Evolutionary conservation across 1,139 yeast species (phyloP).

Genomic region (Geotrichum cucujoidarum): DNA sequence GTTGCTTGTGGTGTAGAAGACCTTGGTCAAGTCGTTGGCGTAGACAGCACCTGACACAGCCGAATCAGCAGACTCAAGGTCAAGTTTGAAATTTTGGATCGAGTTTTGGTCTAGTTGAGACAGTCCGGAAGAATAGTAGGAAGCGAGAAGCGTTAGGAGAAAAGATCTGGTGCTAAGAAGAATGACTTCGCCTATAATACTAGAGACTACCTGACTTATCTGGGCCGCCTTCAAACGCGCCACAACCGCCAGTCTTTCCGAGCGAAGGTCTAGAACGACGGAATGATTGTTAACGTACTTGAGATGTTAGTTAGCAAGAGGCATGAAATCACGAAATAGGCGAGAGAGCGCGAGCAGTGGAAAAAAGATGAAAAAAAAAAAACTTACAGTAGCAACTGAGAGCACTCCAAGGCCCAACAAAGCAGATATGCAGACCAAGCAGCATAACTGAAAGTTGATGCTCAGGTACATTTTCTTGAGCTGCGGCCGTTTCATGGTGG

Average conservation of each 20-base stretch:
- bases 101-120: constrained; percentile 19
- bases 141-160: constrained; percentile 30
- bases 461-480: constrained; percentile 12
- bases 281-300: constrained; percentile 55
- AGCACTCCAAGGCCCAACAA: constrained; percentile 63
- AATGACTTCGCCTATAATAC: constrained; percentile 55
- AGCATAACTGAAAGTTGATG: constrained; percentile 15
- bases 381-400: constrained; percentile 59
- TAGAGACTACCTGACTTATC: constrained; percentile 60
- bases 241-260: constrained; percentile 68
- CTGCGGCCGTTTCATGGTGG: background rate
- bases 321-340: background rate
- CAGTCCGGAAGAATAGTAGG: constrained; percentile 21
- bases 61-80: constrained; percentile 30
- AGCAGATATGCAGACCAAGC: constrained; percentile 43
- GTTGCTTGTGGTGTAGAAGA: constrained; percentile 15
- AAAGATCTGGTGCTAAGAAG: constrained; percentile 30
- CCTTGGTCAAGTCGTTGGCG: constrained; percentile 20
- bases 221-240: constrained; percentile 81
- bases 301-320: constrained; percentile 1
- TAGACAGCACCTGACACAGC: constrained; percentile 29
- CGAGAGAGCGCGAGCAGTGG: no score
- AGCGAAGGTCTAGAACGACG: constrained; percentile 57
- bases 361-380: background rate
- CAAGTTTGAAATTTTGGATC: constrained; percentile 22